Evolutionary conservation across 495 filamentous ascomycete species (phyloP).

Genomic region (Hyaloscypha variabilis): DNA sequence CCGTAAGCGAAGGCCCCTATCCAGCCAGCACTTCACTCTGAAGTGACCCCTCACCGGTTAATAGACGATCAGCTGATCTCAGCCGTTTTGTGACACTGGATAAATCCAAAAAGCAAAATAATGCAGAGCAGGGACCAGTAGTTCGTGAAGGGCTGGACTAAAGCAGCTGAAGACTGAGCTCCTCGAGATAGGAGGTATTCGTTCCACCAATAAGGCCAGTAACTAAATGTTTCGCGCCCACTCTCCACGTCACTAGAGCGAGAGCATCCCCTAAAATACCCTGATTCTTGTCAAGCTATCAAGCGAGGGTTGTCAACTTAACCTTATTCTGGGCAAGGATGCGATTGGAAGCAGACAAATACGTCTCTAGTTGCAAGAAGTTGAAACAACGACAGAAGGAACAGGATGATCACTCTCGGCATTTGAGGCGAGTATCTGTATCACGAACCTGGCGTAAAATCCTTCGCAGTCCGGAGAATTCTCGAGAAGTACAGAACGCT

Average conservation of each 20-base stretch:
- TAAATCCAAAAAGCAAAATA: background rate
- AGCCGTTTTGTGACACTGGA: background rate
- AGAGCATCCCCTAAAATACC: background rate
- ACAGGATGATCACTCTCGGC: background rate
- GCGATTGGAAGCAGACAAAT: background rate
- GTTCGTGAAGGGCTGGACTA: background rate
- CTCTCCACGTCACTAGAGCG: background rate
- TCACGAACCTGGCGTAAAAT: too few relatives aligned
- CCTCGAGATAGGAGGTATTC: background rate
- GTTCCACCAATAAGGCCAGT: background rate
- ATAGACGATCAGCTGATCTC: background rate
- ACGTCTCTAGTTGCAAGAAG: background rate
- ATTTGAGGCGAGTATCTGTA: too few relatives aligned
- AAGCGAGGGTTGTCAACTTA: background rate
- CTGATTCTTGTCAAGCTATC: background rate
- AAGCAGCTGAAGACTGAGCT: background rate
- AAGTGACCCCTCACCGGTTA: background rate
- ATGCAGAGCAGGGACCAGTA: background rate
- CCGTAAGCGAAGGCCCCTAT: background rate
- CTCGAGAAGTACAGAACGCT: too few relatives aligned
- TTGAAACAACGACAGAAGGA: background rate
- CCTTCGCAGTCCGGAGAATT: too few relatives aligned
- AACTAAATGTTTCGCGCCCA: too few relatives aligned
- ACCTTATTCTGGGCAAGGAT: background rate
- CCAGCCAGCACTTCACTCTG: background rate